Base-by-base conservation (phyloP, 495 filamentous ascomycete genomes). In the Penicillium mononematosum region DNA sequence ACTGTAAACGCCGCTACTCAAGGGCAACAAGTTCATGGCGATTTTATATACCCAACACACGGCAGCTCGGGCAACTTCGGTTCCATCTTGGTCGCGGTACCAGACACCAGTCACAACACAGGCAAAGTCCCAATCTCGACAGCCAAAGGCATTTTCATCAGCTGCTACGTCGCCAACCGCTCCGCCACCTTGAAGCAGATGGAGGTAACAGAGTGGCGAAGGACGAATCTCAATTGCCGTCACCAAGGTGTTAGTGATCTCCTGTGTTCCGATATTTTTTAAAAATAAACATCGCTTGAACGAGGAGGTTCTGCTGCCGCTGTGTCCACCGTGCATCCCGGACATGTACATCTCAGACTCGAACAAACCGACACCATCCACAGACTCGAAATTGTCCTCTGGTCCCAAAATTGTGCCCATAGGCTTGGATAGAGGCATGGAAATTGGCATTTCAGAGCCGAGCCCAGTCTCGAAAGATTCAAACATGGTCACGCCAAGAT, bases 241-340 rank as follows among this genome's bases (percentile, higher is more conserved):
- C 38, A 81, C 53, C 49, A 85, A 70, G n/a, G 55, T 51, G 5
- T 73, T 58, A 36, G 65, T 62, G 24, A 85, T 45, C 48, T 66
- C 60, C 17, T 24, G 55, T 70, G 46, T 54, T 72, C 75, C 78
- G 53, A 86, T 79, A 56, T 61, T 0, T 59, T 81, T 82, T 42
- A 88, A 71, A 62, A 86, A 86, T 59, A 86, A 48, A 65, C 83
- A 86, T 70, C 84, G 78, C 73, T 86, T 86, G 75, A 88, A 86
- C 19, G 84, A 78, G 48, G 78, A 85, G 1, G 82, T 86, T 68
- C 84, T 85, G 64, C 75, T 76, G 24, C 76, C 68, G 52, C 76
- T 76, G 58, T 86, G 83, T 19, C 82, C 83, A 45, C 81, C 80
- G 52, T 86, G 82, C 80, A 86, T 81, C 43, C 51, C 62, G 14